These are phyloP conservation scores for Prunella vulgaris DNA, from an alignment of 257 asterid species.

Conservation along the genomic window DNA sequence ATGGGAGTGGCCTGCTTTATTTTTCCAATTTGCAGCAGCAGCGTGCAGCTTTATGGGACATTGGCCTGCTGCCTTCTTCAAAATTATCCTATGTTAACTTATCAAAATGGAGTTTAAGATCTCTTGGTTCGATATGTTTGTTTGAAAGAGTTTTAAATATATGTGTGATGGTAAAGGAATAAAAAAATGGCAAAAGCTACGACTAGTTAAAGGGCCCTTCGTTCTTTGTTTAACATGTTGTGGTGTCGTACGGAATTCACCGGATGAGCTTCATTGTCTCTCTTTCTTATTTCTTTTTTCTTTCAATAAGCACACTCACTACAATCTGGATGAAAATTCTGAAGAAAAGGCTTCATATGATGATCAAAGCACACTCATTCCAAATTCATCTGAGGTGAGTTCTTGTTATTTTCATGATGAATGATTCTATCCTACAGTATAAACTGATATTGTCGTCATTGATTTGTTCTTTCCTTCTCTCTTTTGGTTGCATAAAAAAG, in stretches of 20 bases:
- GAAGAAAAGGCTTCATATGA: constrained; percentile 30
- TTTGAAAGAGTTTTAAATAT: background rate
- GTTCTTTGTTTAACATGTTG: background rate
- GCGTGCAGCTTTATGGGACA: too few species aligned
- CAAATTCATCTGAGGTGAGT: constrained; percentile 51
- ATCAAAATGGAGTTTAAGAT: background rate
- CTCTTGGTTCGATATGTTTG: background rate
- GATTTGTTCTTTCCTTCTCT: too few species aligned
- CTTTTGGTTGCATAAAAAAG: background rate
- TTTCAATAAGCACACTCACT: constrained; percentile 22
- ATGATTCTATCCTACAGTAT: background rate
- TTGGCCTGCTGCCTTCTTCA: too few species aligned
- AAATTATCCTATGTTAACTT: too few species aligned
- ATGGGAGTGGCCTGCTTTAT: too few species aligned
- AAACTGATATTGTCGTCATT: background rate
- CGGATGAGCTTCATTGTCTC: background rate
- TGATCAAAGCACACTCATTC: constrained; percentile 35
- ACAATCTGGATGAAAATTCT: constrained; percentile 29
- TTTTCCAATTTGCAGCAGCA: too few species aligned
- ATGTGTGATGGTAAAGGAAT: background rate
- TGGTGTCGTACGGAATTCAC: background rate
- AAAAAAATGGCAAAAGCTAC: background rate
- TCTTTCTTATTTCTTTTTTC: constrained; percentile 1
- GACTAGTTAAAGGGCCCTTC: background rate
- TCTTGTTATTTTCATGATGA: constrained; percentile 9